These are phyloP conservation scores for Xylariaceae sp. DNA, from an alignment of 2,329 filamentous ascomycete genomes.

Conservation along the genomic window DNA sequence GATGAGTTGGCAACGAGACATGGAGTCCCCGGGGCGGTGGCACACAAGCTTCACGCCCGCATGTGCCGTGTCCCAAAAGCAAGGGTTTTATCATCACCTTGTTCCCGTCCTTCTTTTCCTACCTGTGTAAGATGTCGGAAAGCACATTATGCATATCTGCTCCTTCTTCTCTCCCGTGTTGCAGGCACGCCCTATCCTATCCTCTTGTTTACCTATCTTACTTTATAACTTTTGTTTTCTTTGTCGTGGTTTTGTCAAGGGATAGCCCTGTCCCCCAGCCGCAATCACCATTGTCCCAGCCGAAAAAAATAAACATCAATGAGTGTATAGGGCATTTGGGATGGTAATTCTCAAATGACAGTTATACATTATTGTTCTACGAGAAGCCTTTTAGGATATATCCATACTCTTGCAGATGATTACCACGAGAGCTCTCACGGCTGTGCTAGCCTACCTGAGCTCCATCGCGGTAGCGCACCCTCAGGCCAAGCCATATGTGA, in stretches of 20 bases:
- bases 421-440: constrained; percentile 4
- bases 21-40: neutral
- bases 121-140: neutral
- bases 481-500: constrained; percentile 3
- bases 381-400: neutral
- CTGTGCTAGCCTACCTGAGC: constrained; percentile 10
- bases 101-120: neutral
- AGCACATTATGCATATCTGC: neutral
- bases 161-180: too few species aligned
- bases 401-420: constrained; percentile 1
- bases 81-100: too few species aligned
- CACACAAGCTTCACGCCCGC: constrained; percentile 5
- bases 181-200: too few species aligned
- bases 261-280: too few species aligned
- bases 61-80: neutral
- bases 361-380: neutral
- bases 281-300: too few species aligned
- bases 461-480: constrained; percentile 8
- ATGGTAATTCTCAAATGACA: neutral
- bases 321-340: too few species aligned
- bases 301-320: too few species aligned
- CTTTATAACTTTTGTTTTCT: too few species aligned
- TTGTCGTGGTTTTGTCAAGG: too few species aligned
- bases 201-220: too few species aligned
- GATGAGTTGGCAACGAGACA: constrained; percentile 15